A percentile compares a stretch with the other conserved stretches of the same genome.
These are phyloP conservation scores for Yamadazyma kanchanaburiensis DNA, from an alignment of 1,139 yeast genomes.

Conservation along the genomic window DNA sequence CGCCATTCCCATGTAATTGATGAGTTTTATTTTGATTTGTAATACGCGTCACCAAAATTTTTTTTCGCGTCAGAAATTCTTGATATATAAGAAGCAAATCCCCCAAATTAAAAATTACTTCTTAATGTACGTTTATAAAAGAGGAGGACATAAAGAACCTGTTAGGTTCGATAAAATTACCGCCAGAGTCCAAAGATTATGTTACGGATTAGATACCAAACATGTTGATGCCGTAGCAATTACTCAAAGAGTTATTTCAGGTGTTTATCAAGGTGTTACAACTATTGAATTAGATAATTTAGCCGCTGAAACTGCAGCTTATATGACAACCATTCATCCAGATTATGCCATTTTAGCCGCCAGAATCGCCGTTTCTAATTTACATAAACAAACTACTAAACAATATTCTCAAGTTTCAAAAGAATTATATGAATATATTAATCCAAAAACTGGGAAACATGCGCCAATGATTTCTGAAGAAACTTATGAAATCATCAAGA, in stretches of 20 bases:
- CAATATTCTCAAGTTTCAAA: constrained; percentile 77
- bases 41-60: too few relatives aligned
- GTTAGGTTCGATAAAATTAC: constrained; percentile 71
- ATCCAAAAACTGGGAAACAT: constrained; percentile 67
- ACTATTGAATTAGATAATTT: constrained; percentile 89
- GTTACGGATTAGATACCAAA: constrained; percentile 79
- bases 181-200: constrained; percentile 50
- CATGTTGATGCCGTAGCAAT: constrained; percentile 88
- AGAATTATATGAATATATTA: constrained; percentile 63
- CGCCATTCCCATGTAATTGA: too few relatives aligned
- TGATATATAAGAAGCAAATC: constrained; percentile 7
- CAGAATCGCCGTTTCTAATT: constrained; percentile 85
- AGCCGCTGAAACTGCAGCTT: constrained; percentile 97
- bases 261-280: constrained; percentile 94
- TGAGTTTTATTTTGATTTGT: too few relatives aligned
- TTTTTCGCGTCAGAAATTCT: constrained; percentile 5
- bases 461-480: constrained; percentile 83
- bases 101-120: constrained; percentile 1
- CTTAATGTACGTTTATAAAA: constrained; percentile 50
- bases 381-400: constrained; percentile 92
- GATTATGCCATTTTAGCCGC: constrained; percentile 95
- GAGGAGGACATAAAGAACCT: constrained; percentile 83
- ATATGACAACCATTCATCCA: constrained; percentile 95
- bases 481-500: constrained; percentile 59
- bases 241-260: constrained; percentile 84